These are phyloP conservation scores for Filosporella fistucella DNA, from an alignment of 495 filamentous ascomycete species.

Conservation along the genomic window DNA sequence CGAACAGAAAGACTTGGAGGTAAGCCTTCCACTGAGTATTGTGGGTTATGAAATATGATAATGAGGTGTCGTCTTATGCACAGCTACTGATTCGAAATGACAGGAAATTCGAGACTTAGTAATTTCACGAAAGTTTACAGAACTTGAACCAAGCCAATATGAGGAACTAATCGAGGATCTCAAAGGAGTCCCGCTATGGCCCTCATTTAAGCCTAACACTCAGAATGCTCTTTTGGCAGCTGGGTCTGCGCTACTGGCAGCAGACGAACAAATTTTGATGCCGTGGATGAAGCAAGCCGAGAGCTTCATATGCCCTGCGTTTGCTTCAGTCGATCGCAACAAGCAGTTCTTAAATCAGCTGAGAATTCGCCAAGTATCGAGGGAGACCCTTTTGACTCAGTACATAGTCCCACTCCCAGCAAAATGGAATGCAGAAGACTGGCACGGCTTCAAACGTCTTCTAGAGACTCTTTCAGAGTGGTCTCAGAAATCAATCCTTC, in stretches of 20 bases:
- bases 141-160: no score
- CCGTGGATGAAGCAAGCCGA: slow-evolving; percentile 17
- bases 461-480: neutral
- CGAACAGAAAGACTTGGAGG: slow-evolving; percentile 1
- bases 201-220: neutral
- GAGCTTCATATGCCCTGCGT: slow-evolving; percentile 8
- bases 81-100: no score
- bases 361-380: neutral
- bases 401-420: slow-evolving; percentile 15
- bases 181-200: slow-evolving; percentile 16
- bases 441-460: slow-evolving; percentile 5
- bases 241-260: slow-evolving; percentile 3
- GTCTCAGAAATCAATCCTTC: no score
- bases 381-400: slow-evolving; percentile 6
- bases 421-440: neutral
- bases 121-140: no score
- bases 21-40: slow-evolving; percentile 3
- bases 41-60: no score
- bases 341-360: slow-evolving; percentile 6
- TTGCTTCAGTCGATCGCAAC: neutral
- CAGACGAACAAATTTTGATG: slow-evolving; percentile 5
- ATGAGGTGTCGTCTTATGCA: no score
- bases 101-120: no score
- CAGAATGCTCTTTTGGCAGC: slow-evolving; percentile 6
- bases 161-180: slow-evolving; percentile 1